These are phyloP conservation scores for Talaromyces amestolkiae DNA, from an alignment of 2,329 filamentous ascomycete species.

Conservation along the genomic window DNA sequence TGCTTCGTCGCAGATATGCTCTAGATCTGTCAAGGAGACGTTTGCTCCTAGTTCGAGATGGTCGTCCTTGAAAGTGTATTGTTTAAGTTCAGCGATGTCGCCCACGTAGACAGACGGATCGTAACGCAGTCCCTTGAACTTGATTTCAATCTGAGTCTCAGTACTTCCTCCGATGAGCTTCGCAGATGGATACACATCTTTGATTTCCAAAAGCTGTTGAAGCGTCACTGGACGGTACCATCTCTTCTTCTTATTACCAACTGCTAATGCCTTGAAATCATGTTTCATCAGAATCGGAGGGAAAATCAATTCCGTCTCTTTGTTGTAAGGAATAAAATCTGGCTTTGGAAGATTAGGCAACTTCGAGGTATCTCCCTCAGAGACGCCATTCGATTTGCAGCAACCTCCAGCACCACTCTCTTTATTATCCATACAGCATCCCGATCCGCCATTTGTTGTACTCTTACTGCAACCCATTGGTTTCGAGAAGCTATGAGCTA, in stretches of 20 bases:
- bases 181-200: conserved; percentile 75
- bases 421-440: conserved; percentile 72
- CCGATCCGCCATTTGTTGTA: conserved; percentile 57
- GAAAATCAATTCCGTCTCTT: conserved; percentile 93
- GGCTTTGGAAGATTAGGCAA: conserved; percentile 72
- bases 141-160: conserved; percentile 97
- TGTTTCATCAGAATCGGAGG: conserved; percentile 81
- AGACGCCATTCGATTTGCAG: conserved; percentile 58
- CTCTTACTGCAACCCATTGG: conserved; percentile 58
- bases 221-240: conserved; percentile 91
- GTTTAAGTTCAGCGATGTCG: conserved; percentile 83
- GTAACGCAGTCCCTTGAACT: conserved; percentile 94
- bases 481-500: conserved; percentile 75
- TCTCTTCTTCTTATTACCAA: conserved; percentile 90
- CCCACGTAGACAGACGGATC: conserved; percentile 87
- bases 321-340: conserved; percentile 90
- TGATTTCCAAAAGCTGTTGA: conserved; percentile 86
- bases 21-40: conserved; percentile 85
- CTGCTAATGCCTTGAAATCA: conserved; percentile 74
- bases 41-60: conserved; percentile 92
- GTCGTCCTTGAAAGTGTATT: conserved; percentile 75
- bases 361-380: conserved; percentile 14
- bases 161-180: conserved; percentile 96
- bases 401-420: conserved; percentile 56
- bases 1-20: conserved; percentile 77